Conservation (phyloP, 805 yeast genomes). For the Debaryomyces hansenii region DNA sequence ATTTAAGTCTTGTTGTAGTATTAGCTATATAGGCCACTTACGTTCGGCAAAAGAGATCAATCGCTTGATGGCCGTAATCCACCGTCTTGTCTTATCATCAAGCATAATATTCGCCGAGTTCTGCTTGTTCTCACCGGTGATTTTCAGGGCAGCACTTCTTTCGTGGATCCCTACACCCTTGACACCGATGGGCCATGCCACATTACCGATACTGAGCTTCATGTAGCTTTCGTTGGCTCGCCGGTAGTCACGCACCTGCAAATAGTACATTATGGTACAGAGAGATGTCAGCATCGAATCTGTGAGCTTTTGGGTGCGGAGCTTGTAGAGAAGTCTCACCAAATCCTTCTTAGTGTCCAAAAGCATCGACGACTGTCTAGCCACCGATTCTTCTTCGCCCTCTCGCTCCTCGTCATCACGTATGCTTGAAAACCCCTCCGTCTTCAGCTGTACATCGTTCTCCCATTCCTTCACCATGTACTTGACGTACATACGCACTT, state of each 20-base stretch:
- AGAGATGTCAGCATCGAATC: slow-evolving; percentile 52
- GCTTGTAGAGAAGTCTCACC: slow-evolving; percentile 47
- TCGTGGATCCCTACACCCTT: slow-evolving; percentile 77
- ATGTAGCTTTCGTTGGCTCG: slow-evolving; percentile 69
- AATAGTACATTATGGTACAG: slow-evolving; percentile 55
- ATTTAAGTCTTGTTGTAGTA: too few relatives aligned
- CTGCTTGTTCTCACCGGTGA: slow-evolving; percentile 47
- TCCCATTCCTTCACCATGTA: slow-evolving; percentile 48
- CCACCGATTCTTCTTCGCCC: background rate
- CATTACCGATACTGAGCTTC: slow-evolving; percentile 79
- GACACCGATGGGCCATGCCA: slow-evolving; percentile 92
- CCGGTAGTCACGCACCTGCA: slow-evolving; percentile 54
- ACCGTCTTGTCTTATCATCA: slow-evolving; percentile 69
- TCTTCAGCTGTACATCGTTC: slow-evolving; percentile 8
- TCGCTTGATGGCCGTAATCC: slow-evolving; percentile 77
- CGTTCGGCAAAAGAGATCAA: slow-evolving; percentile 57
- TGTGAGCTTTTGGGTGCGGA: slow-evolving; percentile 38
- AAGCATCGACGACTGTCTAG: slow-evolving; percentile 12
- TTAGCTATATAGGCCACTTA: background rate
- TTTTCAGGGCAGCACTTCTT: slow-evolving; percentile 60
- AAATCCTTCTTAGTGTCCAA: slow-evolving; percentile 45
- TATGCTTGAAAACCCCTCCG: slow-evolving; percentile 4
- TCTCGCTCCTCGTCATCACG: slow-evolving; percentile 1
- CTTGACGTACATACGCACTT: slow-evolving; percentile 50
- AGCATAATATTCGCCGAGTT: slow-evolving; percentile 70